Evolutionary conservation across 495 filamentous ascomycete species (phyloP), one percentile per base, ranked within the genome.

Genomic region (Chaetomium tenue): DNA sequence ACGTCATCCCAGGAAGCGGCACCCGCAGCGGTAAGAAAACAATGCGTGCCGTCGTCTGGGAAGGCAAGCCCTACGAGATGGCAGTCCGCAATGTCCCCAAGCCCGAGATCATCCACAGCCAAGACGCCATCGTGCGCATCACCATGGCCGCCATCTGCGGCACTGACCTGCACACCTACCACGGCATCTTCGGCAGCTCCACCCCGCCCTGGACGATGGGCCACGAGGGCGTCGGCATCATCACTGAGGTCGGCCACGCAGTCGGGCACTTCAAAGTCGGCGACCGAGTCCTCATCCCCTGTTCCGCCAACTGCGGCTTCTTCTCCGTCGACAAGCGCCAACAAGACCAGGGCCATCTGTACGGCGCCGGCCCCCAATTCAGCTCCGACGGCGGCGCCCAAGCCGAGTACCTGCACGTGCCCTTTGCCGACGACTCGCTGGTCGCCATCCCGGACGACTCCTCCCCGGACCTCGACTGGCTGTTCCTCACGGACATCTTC

Each of bases 341-440:
- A 9, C 13, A 46, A 51, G 60, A 54, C 22, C 50, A 30, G 22
- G 50, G 33, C 0, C 2, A 11, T 12, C 28, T 44, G 1, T 63
- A 44, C 7, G 52, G 33, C 23, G 22, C 26, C 1, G 60, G 59
- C 0, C 46, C 54, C 0, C 54, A 63, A 13, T 28, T 44, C 20
- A 51, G 61, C 37, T 55, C 22, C 6, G 33, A 37, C 1, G 37
- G 50, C 1, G 59, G 44, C 2, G 8, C 54, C 2, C 54, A 57
- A 59, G 79, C 78, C 20, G 76, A 78, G 61, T 81, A 76, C 63
- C 69, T 72, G 30, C 71, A 75, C 7, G 76, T 81, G 2, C 78
- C 76, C 4, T 73, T 72, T 61, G 78, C 79, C 0, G 79, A 79
- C 59, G 25, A 74, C 11, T 74, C 66, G 12, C 70, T 73, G 13